Evolutionary conservation across 2,329 filamentous ascomycete species (phyloP).

Genomic region (Bipolaris oryzae): DNA sequence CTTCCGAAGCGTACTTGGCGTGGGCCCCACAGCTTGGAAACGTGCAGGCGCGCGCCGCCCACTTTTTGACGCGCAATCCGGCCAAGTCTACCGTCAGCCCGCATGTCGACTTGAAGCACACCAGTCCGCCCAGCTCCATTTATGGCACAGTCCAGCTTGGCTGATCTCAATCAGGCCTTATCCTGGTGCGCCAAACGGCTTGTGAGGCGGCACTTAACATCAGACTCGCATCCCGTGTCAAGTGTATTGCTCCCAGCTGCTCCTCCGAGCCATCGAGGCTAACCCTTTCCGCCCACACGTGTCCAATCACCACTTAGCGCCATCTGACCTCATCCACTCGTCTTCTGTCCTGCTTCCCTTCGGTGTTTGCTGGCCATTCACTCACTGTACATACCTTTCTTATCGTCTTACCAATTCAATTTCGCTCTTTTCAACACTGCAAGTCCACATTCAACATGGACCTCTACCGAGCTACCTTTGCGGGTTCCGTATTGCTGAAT

Average conservation of each 20-base stretch:
- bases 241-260: background rate
- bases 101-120: background rate
- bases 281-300: background rate
- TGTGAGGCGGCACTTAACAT: conserved; percentile 8
- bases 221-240: background rate
- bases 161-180: background rate
- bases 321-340: conserved; percentile 1
- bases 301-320: background rate
- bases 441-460: conserved; percentile 31
- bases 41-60: conserved; percentile 5
- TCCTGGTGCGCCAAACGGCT: background rate
- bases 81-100: conserved; percentile 8
- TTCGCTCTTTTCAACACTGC: conserved; percentile 4
- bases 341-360: background rate
- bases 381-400: conserved; percentile 3
- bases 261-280: background rate
- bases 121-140: background rate
- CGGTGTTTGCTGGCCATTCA: conserved; percentile 14
- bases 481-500: conserved; percentile 36
- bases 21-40: conserved; percentile 10
- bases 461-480: conserved; percentile 41
- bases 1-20: background rate
- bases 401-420: background rate
- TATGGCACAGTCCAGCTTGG: background rate
- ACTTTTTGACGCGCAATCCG: conserved; percentile 17